Evolutionary conservation across 1,139 yeast genomes (phyloP), one percentile per base, ranked within the genome.

Genomic region (Yueomyces sp.): DNA sequence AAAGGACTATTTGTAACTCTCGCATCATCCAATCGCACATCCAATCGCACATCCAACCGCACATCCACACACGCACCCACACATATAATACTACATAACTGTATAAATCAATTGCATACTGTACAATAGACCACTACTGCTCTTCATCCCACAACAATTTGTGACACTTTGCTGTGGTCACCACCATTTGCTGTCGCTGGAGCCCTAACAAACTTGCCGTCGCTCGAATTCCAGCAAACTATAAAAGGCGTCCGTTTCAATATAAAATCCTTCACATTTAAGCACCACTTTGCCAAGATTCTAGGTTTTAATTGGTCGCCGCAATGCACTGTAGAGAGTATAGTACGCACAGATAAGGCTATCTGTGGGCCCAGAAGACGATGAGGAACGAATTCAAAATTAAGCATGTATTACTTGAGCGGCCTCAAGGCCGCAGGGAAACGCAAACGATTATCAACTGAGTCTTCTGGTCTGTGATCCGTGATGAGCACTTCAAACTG

Each of bases 1-100:
- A 65, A 91, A 91, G 69, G 93, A 87, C 61, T 87, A 89, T 61
- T 68, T 91, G 52, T 54, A 47, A 50, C 6, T 19, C 19, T 19
- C 19, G 19, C 42, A 6, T 19, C 19, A 19, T 19, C 35, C 32
- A 33, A 25, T 38, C 34, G 6, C 35, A 12, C 36, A 38, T 27
- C 30, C 30, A 31, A n/a, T 30, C 34, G 6, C 35, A 12, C 36
- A 38, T 27, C 30, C 30, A 31, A n/a, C 26, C 19, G 19, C 19
- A 19, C 19, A 19, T 19, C 19, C 19, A 19, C 19, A 19, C 19
- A 19, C 19, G 19, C 19, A 28, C 31, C 5, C 27, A 31, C 19
- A 30, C 33, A 26, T 29, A 36, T 32, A 36, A 7, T 19, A 26
- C 11, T 12, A 27, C 5, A n/a, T 36, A 25, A 19, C 7, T 5